These are phyloP conservation scores for Ceriops tagal DNA, from an alignment of 345 rosid genomes.

Conservation along the genomic window DNA sequence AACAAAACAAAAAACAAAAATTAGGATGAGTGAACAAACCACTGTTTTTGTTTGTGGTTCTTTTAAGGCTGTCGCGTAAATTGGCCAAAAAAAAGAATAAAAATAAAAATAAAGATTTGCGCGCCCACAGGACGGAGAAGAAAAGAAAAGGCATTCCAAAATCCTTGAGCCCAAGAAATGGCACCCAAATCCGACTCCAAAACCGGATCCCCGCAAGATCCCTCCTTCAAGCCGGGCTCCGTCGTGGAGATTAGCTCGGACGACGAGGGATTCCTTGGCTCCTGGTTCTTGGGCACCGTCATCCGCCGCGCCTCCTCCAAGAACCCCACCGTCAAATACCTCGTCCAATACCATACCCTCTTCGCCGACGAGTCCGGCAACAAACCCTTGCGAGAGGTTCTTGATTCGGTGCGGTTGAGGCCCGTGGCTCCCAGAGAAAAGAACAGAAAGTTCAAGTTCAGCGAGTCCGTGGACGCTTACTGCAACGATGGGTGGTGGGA, in stretches of 20 bases:
- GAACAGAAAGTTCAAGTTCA: constrained; percentile 33
- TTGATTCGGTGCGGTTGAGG: constrained; percentile 41
- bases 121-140: too few species aligned
- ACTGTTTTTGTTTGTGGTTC: too few species aligned
- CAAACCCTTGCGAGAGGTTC: constrained; percentile 39
- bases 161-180: background rate
- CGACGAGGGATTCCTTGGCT: constrained; percentile 69
- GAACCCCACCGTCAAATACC: constrained; percentile 24
- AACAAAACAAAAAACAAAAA: too few species aligned
- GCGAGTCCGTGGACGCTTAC: constrained; percentile 65
- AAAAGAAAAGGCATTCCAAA: too few species aligned
- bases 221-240: constrained; percentile 40
- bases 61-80: too few species aligned
- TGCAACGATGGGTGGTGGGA: constrained; percentile 92
- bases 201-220: background rate
- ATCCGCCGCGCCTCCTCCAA: constrained; percentile 30
- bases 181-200: constrained; percentile 2
- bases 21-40: too few species aligned
- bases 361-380: constrained; percentile 49
- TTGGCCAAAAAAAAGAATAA: too few species aligned
- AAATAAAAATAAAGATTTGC: too few species aligned
- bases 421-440: constrained; percentile 55
- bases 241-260: constrained; percentile 59
- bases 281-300: constrained; percentile 57
- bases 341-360: constrained; percentile 46